Percentiles rank a stretch among this genome's conserved stretches.
phyloP scores from a whole-genome alignment of 2,329 filamentous ascomycete genomes.

The Neofusicoccum sp. region DNA sequence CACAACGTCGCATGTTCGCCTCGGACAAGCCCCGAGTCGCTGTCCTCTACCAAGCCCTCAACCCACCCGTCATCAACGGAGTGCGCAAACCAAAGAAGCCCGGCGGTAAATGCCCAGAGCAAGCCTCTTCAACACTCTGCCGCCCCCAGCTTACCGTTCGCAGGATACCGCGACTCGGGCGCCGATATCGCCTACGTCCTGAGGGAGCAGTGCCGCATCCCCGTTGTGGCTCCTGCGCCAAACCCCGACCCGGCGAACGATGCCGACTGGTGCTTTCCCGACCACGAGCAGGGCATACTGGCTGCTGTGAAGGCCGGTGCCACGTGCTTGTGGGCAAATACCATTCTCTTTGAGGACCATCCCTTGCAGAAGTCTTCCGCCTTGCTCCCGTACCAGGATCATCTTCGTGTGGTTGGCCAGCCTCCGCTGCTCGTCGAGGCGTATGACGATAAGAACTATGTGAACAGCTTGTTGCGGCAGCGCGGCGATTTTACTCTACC shows the following conservation, averaged over 20 bases:
- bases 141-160: neutral
- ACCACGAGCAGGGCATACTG: constrained; percentile 95
- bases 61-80: constrained; percentile 49
- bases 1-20: neutral
- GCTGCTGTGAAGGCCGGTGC: constrained; percentile 94
- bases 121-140: neutral
- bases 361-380: constrained; percentile 45
- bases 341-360: constrained; percentile 49
- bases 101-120: constrained; percentile 33
- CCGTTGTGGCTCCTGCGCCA: constrained; percentile 33
- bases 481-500: constrained; percentile 43
- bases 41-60: constrained; percentile 48
- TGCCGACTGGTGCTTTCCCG: constrained; percentile 91
- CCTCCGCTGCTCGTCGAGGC: constrained; percentile 47
- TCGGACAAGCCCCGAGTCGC: constrained; percentile 35
- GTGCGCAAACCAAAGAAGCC: constrained; percentile 51
- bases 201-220: constrained; percentile 26
- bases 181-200: constrained; percentile 50
- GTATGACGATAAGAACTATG: constrained; percentile 52
- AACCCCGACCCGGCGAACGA: constrained; percentile 56
- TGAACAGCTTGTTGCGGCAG: constrained; percentile 45
- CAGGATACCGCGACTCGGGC: constrained; percentile 51
- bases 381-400: constrained; percentile 31
- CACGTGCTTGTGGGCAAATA: constrained; percentile 53
- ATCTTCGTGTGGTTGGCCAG: constrained; percentile 46